Evolutionary conservation across 306 rosid genomes (phyloP).

Genomic region (Quercus parvula): DNA sequence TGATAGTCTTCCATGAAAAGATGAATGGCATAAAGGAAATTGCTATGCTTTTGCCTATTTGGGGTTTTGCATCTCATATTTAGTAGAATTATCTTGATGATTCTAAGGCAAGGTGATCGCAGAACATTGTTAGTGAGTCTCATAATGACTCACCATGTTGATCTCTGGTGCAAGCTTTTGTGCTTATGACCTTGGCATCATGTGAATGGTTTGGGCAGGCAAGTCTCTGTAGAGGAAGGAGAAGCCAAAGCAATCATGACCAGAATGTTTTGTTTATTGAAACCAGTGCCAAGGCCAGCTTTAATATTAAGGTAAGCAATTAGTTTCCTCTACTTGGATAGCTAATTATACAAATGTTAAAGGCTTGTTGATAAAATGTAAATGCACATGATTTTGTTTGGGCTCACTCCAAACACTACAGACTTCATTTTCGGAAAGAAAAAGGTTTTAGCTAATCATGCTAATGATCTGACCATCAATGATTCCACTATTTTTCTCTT

Average conservation of each 20-base stretch:
- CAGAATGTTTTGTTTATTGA: slow-evolving; percentile 83
- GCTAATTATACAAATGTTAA: slow-evolving; percentile 1
- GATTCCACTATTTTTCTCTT: background rate
- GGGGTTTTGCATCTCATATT: slow-evolving; percentile 72
- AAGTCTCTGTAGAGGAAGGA: slow-evolving; percentile 90
- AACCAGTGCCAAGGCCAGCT: slow-evolving; percentile 93
- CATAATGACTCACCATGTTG: slow-evolving; percentile 19
- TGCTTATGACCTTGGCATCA: background rate
- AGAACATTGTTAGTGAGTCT: slow-evolving; percentile 15
- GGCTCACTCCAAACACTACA: background rate
- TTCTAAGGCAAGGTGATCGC: slow-evolving; percentile 35
- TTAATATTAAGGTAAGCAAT: slow-evolving; percentile 70
- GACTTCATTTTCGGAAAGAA: background rate
- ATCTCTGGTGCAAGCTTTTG: slow-evolving; percentile 7
- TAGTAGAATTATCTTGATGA: slow-evolving; percentile 84
- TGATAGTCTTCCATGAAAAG: slow-evolving; percentile 69
- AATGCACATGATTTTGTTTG: background rate
- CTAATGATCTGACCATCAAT: background rate
- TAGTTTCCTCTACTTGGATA: background rate
- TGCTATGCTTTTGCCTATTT: slow-evolving; percentile 77
- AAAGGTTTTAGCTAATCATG: background rate
- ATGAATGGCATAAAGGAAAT: slow-evolving; percentile 78
- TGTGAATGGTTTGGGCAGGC: slow-evolving; percentile 41
- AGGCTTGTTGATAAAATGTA: background rate
- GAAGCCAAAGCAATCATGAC: slow-evolving; percentile 71